These are phyloP conservation scores for Peribolospora baueri DNA, from an alignment of 768 basidiomycete genomes.

Conservation along the genomic window DNA sequence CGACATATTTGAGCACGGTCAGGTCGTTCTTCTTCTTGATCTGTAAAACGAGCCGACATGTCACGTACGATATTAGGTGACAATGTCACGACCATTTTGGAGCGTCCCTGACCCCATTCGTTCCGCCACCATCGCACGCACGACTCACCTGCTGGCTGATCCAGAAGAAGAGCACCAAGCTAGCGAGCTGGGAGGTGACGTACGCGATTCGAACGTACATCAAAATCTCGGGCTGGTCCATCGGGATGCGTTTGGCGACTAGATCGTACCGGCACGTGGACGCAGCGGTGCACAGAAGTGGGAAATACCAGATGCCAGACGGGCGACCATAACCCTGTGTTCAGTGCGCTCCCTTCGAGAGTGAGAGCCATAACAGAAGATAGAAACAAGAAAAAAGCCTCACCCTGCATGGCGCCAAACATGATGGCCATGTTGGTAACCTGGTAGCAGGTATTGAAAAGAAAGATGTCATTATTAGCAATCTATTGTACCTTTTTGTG, in stretches of 20 bases:
- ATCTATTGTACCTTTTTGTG: too few species aligned
- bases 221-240: constrained; percentile 64
- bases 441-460: too few species aligned
- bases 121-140: background rate
- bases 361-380: background rate
- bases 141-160: constrained; percentile 41
- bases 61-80: background rate
- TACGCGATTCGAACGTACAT: constrained; percentile 66
- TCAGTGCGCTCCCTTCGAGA: background rate
- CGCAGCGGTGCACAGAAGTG: background rate
- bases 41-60: constrained; percentile 22
- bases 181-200: constrained; percentile 42
- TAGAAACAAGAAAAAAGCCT: constrained; percentile 20
- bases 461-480: too few species aligned
- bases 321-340: background rate
- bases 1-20: constrained; percentile 88
- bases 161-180: constrained; percentile 56
- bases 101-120: background rate
- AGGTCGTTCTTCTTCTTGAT: constrained; percentile 88
- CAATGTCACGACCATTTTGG: background rate
- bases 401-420: constrained; percentile 65
- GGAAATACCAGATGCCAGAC: background rate
- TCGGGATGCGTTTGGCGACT: constrained; percentile 80
- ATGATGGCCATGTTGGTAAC: constrained; percentile 65
- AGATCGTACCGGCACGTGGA: background rate